Base-by-base conservation (phyloP, 345 rosid genomes). In the Triadica sebifera region DNA sequence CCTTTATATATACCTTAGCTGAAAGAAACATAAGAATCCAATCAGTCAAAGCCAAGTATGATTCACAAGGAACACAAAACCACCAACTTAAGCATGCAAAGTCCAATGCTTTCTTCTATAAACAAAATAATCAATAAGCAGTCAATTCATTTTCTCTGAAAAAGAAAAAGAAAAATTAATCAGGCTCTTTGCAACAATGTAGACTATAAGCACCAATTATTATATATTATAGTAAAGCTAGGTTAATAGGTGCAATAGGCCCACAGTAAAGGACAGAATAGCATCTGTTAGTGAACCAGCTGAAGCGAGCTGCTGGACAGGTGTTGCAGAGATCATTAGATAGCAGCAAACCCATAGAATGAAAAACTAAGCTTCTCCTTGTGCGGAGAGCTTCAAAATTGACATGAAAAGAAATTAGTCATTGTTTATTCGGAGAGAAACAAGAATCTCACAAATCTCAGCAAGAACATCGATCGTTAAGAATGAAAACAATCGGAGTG, bases 1-100 rank as follows among this genome's bases (percentile, higher is more conserved):
- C 76, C 52, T 74, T 74, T 46, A 80, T 72, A 46, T 65, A 63
- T 67, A 47, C 37, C 51, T 62, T 52, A 17, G 80, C 84, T 76
- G 77, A 72, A 84, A 82, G 69, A 24, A 50, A 49, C 43, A 46
- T 22, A 46, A 22, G 50, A 66, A 12, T 45, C 69, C 41, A 47
- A 66, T 29, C 55, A 46, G 25, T 11, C 37, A 65, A 20, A n/a
- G 7, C 29, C 17, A 65, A 65, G 45, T 45, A 46, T 65, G 19
- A 45, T 11, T 12, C 34, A 29, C 34, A 29, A 29, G 34, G 34
- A 29, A 29, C 34, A 29, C 34, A 29, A 29, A 29, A 29, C 34
- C 34, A 29, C 38, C 34, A 57, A 22, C 61, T 1, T 57, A 13
- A 29, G 34, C 37, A 9, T 22, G 57, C 8, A 17, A 55, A 55